A percentile compares a stretch with the other conserved stretches of the same genome.
phyloP scores from a whole-genome alignment of 306 rosid genomes.

The Rubus idaeus region DNA sequence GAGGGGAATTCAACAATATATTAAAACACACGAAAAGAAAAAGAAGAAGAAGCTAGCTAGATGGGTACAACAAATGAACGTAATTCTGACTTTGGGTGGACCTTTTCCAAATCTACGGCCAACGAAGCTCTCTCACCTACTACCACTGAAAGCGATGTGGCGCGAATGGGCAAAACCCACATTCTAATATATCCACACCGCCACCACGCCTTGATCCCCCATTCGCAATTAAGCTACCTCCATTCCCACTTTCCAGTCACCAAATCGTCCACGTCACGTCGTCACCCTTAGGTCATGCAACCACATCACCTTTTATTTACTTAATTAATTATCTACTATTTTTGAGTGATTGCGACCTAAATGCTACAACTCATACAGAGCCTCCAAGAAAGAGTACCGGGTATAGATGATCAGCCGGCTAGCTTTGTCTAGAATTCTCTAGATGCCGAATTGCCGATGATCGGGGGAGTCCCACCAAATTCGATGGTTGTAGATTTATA shows the following conservation, averaged over 20 bases:
- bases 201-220: neutral
- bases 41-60: neutral
- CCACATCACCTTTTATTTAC: neutral
- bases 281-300: conserved; percentile 11
- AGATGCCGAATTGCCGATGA: neutral
- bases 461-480: neutral
- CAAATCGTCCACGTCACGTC: conserved; percentile 13
- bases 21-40: neutral
- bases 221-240: neutral
- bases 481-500: no score
- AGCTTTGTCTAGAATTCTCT: neutral
- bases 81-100: neutral
- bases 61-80: neutral
- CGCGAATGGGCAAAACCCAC: conserved; percentile 1
- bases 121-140: conserved; percentile 23
- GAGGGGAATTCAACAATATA: no score
- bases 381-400: neutral
- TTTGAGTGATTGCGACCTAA: neutral
- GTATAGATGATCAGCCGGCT: neutral
- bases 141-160: conserved; percentile 8
- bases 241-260: neutral
- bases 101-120: neutral
- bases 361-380: neutral
- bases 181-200: neutral
- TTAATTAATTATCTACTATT: neutral